phyloP scores from a whole-genome alignment of 352 stramenopile species.

The Phytophthora sojae region DNA sequence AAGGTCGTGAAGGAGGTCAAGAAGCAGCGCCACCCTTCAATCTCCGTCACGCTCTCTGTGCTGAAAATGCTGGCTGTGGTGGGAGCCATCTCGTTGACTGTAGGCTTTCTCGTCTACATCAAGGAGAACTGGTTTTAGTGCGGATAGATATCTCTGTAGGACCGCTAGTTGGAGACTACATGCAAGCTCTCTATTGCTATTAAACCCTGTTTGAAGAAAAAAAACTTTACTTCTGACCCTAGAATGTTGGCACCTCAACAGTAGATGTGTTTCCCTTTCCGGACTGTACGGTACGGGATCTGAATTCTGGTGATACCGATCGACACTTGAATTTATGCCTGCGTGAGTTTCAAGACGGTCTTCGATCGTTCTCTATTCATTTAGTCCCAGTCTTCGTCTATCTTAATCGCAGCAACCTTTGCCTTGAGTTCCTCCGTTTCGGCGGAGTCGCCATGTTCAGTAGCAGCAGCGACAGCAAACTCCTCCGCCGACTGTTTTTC shows the following conservation, averaged over 20 bases:
- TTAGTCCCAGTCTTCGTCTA: slow-evolving; percentile 45
- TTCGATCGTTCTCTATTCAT: not conserved
- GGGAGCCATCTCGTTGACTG: slow-evolving; percentile 12
- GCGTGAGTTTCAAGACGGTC: not conserved
- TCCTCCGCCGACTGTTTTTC: slow-evolving; percentile 7
- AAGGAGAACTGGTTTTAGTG: not conserved
- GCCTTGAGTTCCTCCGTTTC: slow-evolving; percentile 25
- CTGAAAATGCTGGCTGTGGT: slow-evolving; percentile 28
- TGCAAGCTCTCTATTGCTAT: not conserved
- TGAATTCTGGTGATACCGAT: too few species aligned
- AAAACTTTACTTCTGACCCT: too few species aligned
- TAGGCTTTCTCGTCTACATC: slow-evolving; percentile 31
- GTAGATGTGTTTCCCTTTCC: too few species aligned
- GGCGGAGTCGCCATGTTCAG: slow-evolving; percentile 8
- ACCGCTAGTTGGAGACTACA: slow-evolving; percentile 1
- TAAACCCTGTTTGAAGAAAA: too few species aligned
- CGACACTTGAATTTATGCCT: too few species aligned
- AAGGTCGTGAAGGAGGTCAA: slow-evolving; percentile 17
- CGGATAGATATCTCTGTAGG: slow-evolving; percentile 1
- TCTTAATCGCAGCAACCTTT: slow-evolving; percentile 33
- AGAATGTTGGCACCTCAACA: too few species aligned
- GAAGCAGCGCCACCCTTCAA: slow-evolving; percentile 18
- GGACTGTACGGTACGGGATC: too few species aligned
- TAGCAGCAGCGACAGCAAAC: not conserved
- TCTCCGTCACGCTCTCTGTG: slow-evolving; percentile 12